phyloP scores from a whole-genome alignment of 2,329 filamentous ascomycete genomes.

The Cadophora luteo-olivacea region DNA sequence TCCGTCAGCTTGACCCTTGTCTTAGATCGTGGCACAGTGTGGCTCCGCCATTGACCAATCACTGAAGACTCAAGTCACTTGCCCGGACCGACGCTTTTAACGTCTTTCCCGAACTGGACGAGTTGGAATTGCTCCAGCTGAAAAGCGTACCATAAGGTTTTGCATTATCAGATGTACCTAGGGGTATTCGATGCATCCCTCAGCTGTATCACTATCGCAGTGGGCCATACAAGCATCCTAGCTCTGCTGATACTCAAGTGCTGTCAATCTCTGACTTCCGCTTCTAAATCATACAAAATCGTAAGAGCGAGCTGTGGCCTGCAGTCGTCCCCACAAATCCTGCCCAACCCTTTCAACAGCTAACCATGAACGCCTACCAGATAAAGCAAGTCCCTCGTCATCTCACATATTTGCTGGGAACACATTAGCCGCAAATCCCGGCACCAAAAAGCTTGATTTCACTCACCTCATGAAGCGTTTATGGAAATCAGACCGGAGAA shows the following conservation, averaged over 20 bases:
- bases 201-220: conserved; percentile 28
- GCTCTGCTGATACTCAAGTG: neutral
- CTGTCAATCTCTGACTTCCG: neutral
- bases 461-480: conserved; percentile 83
- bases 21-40: conserved; percentile 24
- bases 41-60: conserved; percentile 21
- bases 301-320: conserved; percentile 19
- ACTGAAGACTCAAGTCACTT: neutral
- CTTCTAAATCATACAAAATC: conserved; percentile 23
- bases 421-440: conserved; percentile 32
- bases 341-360: conserved; percentile 1
- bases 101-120: conserved; percentile 14
- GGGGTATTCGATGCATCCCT: conserved; percentile 1
- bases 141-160: neutral
- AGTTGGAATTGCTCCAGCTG: neutral
- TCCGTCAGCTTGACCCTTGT: conserved; percentile 22
- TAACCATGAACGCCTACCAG: conserved; percentile 24
- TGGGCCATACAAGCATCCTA: neutral
- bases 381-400: conserved; percentile 34
- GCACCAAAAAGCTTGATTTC: conserved; percentile 17
- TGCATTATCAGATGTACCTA: neutral
- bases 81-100: conserved; percentile 3
- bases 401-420: conserved; percentile 46
- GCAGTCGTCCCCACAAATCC: neutral
- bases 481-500: conserved; percentile 95